These are phyloP conservation scores for Gloeopeniophorella convolvens DNA, from an alignment of 768 basidiomycete genomes.

Conservation along the genomic window DNA sequence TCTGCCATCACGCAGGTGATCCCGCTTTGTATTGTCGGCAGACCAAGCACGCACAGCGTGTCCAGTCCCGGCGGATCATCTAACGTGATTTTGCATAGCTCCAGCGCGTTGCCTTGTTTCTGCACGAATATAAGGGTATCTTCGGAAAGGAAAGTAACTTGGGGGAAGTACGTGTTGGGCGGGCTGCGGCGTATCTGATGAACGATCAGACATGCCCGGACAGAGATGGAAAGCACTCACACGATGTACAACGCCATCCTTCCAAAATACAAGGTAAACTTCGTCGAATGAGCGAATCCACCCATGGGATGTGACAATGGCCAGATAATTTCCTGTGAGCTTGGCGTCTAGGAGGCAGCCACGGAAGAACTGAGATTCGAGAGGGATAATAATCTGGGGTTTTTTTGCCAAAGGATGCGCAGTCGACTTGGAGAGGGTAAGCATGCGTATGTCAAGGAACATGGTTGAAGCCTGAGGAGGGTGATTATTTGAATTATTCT, in stretches of 20 bases:
- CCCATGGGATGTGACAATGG: conserved; percentile 13
- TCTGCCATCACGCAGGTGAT: conserved; percentile 14
- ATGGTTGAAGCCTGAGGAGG: conserved; percentile 3
- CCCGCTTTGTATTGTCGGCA: conserved; percentile 9
- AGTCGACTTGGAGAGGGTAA: conserved; percentile 11
- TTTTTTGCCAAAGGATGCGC: conserved; percentile 11
- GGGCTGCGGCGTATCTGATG: conserved; percentile 12
- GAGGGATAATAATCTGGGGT: conserved; percentile 6
- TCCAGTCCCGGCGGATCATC: conserved; percentile 3
- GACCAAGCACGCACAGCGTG: conserved; percentile 10
- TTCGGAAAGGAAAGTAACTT: conserved; percentile 12
- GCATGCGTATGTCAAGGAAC: conserved; percentile 9
- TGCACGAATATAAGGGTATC: conserved; percentile 12
- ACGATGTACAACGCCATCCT: conserved; percentile 8
- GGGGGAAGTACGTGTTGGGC: conserved; percentile 14
- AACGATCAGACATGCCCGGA: not conserved
- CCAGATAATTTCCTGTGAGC: conserved; percentile 8
- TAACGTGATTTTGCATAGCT: conserved; percentile 8
- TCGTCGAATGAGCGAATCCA: conserved; percentile 15
- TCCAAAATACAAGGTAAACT: conserved; percentile 14
- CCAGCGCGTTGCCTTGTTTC: conserved; percentile 15
- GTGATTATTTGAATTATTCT: conserved; percentile 2
- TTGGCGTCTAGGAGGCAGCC: conserved; percentile 13
- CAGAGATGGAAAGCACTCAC: not conserved
- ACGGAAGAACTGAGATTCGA: conserved; percentile 14